phyloP scores from a whole-genome alignment of 108 stramenopile species.

The Skeletonema marinoi region DNA sequence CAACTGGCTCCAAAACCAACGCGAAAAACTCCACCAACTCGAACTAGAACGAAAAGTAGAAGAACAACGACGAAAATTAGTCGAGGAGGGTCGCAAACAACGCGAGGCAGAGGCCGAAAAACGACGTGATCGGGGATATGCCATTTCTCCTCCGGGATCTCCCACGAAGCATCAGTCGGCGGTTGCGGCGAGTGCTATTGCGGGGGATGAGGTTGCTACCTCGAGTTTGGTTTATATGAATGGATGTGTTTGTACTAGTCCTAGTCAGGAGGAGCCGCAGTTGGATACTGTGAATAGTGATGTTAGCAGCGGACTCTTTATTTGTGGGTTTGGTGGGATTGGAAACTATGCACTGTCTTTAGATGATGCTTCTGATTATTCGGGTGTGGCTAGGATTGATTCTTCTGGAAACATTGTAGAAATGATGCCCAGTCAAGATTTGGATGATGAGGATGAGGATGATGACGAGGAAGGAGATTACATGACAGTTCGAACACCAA shows the following conservation, averaged over 20 bases:
- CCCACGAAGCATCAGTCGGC: neutral
- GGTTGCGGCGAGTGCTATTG: neutral
- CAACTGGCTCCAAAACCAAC: constrained; percentile 43
- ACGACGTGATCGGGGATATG: constrained; percentile 3
- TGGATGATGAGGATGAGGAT: constrained; percentile 17
- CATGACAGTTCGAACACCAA: constrained; percentile 33
- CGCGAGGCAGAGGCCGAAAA: constrained; percentile 18
- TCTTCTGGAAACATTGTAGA: constrained; percentile 28
- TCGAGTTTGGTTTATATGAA: neutral
- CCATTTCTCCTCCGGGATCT: neutral
- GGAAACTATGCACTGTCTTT: neutral
- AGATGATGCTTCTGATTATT: constrained; percentile 24
- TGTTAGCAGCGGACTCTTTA: neutral
- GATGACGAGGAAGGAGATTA: neutral
- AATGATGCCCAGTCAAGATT: constrained; percentile 15
- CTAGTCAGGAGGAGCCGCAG: neutral
- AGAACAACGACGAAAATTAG: constrained; percentile 42
- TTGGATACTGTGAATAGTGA: neutral
- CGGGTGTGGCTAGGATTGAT: constrained; percentile 25
- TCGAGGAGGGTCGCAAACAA: constrained; percentile 47
- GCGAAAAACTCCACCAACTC: constrained; percentile 39
- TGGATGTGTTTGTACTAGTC: neutral
- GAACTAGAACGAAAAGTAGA: constrained; percentile 51
- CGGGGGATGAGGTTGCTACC: neutral
- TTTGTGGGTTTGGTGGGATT: constrained; percentile 36